Conservation (phyloP, 345 rosid genomes). For the Populus nigra region DNA sequence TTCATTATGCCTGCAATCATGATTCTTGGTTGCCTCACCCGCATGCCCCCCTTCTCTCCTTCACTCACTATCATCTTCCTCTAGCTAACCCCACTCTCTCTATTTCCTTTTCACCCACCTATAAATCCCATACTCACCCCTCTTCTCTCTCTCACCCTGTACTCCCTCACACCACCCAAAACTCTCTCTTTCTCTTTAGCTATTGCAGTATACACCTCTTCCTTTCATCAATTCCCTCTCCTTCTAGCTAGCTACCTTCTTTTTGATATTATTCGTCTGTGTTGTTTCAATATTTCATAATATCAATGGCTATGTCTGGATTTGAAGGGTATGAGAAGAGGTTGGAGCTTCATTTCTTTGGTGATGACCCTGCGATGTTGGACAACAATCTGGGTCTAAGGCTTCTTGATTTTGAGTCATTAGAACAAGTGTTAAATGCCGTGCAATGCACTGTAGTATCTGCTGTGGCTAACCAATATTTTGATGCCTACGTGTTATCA, state of each 20-base stretch:
- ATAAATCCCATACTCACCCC: slow-evolving; percentile 30
- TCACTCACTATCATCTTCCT: slow-evolving; percentile 16
- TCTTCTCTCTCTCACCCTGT: slow-evolving; percentile 43
- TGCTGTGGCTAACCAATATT: slow-evolving; percentile 74
- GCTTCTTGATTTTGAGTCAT: slow-evolving; percentile 61
- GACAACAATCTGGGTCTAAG: slow-evolving; percentile 59
- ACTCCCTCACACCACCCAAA: slow-evolving; percentile 4
- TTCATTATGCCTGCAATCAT: slow-evolving; percentile 92
- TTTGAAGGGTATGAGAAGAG: slow-evolving; percentile 98
- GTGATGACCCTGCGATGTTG: slow-evolving; percentile 33
- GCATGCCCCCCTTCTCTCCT: slow-evolving; percentile 70
- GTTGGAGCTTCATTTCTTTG: slow-evolving; percentile 81
- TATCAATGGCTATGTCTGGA: slow-evolving; percentile 82
- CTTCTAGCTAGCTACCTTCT: neutral
- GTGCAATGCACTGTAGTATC: slow-evolving; percentile 98
- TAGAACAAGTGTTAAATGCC: slow-evolving; percentile 53
- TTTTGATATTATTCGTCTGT: neutral
- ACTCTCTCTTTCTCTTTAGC: neutral
- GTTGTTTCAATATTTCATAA: neutral
- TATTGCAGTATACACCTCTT: neutral
- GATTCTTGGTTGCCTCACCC: slow-evolving; percentile 96
- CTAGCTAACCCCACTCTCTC: slow-evolving; percentile 13
- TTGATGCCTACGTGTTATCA: slow-evolving; percentile 92
- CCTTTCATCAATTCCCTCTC: neutral
- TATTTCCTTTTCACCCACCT: slow-evolving; percentile 10